Evolutionary conservation across 148 eudicot genomes (phyloP), one percentile per base, ranked within the genome.

Genomic region (Chenopodium quinoa): DNA sequence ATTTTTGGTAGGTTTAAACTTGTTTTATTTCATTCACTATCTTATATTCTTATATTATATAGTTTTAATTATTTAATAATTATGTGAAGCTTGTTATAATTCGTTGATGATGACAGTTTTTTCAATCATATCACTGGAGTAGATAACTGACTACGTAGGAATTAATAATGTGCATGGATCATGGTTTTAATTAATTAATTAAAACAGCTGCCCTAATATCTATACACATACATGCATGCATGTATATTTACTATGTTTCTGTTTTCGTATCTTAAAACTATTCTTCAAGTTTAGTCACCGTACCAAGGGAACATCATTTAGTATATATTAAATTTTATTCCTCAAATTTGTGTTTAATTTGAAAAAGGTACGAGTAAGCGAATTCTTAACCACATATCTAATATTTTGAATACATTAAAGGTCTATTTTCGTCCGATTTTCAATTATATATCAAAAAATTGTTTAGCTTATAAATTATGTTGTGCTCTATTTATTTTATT

Each of bases 61-160:
- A 17, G 58, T 27, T 48, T 3, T 68, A 25, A 1, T 72, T 14
- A 25, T 1, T 72, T 31, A 7, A 16, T 0, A 25, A 13, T 69
- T 68, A 68, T 68, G 63, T 16, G 11, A 47, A 25, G 23, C 9
- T 44, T 63, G 29, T 25, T 73, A 73, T 34, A 52, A 78, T 78
- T 31, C 29, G 31, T 2, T 74, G 81, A 79, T 78, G 27, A 37
- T 65, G 78, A 73, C 74, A 31, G 77, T 71, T 83, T 37, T 52
- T 71, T 25, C 40, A 32, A 63, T 20, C 73, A 84, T 80, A 10
- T 76, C 72, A 80, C 71, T 32, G 77, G 82, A 80, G 83, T 84
- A 84, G 86, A 84, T 84, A 80, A n/a, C 75, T 83, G 72, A 75
- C 82, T 75, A 84, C 80, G 73, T 76, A 71, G 29, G 63, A 50